Evolutionary conservation across 2,329 filamentous ascomycete genomes (phyloP).

Genomic region (Coniochaeta sp.): DNA sequence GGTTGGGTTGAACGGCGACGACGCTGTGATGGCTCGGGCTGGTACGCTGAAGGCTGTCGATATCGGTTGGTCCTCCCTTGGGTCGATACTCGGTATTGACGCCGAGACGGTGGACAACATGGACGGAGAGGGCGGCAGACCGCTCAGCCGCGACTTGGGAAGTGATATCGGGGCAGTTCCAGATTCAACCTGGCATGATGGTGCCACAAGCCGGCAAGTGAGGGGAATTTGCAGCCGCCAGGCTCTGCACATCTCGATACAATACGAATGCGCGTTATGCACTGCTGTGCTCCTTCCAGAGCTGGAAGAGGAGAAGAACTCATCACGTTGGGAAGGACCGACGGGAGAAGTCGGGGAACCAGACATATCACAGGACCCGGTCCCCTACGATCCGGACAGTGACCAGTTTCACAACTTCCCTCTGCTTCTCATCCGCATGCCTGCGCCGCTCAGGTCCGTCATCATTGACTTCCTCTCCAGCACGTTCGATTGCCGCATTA

Average conservation of each 20-base stretch:
- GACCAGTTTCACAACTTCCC: constrained; percentile 39
- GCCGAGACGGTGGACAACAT: constrained; percentile 8
- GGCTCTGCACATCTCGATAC: constrained; percentile 37
- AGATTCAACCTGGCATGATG: neutral
- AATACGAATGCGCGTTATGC: constrained; percentile 46
- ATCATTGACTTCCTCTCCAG: constrained; percentile 44
- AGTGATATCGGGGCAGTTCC: neutral
- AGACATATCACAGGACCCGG: neutral
- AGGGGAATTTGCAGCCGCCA: constrained; percentile 1
- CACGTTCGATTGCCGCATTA: constrained; percentile 51
- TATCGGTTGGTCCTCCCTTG: constrained; percentile 37
- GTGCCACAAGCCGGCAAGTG: neutral
- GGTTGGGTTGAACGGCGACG: constrained; percentile 36
- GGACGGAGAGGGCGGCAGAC: constrained; percentile 3
- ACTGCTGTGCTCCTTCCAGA: constrained; percentile 42
- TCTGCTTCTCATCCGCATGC: constrained; percentile 49
- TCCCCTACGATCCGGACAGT: neutral
- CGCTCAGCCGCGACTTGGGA: constrained; percentile 4
- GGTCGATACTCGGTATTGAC: constrained; percentile 20
- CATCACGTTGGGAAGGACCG: neutral
- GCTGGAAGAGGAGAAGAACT: constrained; percentile 5
- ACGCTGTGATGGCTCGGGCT: constrained; percentile 28
- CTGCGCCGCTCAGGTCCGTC: constrained; percentile 40
- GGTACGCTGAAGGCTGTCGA: constrained; percentile 39
- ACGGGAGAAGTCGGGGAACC: neutral